Conservation (phyloP, 2,329 filamentous ascomycete genomes). For the Colletotrichum paranaense region DNA sequence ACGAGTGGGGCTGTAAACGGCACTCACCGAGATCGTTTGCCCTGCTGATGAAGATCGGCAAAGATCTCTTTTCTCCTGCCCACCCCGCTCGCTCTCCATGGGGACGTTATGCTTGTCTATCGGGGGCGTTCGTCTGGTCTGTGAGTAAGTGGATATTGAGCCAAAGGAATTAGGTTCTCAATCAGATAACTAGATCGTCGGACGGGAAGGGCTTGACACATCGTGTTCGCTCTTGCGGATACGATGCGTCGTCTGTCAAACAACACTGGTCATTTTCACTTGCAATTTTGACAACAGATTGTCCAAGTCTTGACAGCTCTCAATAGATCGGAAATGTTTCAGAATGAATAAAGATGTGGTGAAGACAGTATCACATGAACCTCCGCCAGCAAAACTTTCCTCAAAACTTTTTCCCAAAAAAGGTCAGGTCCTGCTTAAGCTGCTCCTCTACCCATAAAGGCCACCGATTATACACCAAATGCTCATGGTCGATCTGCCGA, state of each 20-base stretch:
- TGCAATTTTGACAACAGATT: neutral
- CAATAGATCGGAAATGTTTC: neutral
- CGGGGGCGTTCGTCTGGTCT: neutral
- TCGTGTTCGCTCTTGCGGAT: neutral
- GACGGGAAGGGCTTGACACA: neutral
- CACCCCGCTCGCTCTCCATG: neutral
- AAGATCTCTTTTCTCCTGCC: neutral
- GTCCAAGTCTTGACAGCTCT: neutral
- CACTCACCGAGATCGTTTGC: neutral
- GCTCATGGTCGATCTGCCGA: conserved; percentile 55
- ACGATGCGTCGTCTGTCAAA: neutral
- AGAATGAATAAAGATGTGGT: neutral
- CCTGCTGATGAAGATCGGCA: conserved; percentile 1
- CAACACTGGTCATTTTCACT: neutral
- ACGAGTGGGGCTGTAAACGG: neutral
- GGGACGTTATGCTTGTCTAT: neutral
- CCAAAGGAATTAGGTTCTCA: neutral
- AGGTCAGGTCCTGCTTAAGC: conserved; percentile 56
- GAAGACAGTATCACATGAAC: neutral
- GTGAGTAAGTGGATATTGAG: neutral
- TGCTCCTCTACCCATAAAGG: conserved; percentile 66
- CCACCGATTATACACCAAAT: conserved; percentile 62
- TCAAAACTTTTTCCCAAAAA: conserved; percentile 53
- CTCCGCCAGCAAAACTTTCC: conserved; percentile 20
- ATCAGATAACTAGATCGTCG: neutral